Percentiles rank a stretch among this genome's conserved stretches.
phyloP scores from a whole-genome alignment of 1,139 yeast genomes.

The Yamadazyma triangularis region DNA sequence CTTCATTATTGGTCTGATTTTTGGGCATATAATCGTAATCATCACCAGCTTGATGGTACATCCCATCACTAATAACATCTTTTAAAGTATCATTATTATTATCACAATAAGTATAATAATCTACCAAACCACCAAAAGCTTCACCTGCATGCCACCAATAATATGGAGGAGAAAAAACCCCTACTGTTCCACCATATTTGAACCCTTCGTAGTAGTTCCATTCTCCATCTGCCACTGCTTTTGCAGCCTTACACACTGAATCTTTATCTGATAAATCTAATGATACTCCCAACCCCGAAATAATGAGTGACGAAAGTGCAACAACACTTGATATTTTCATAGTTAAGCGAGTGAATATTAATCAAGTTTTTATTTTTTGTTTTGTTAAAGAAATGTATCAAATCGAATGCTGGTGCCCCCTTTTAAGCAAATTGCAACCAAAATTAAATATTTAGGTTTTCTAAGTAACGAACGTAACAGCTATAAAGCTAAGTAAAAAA shows the following conservation, averaged over 20 bases:
- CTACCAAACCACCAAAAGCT: constrained; percentile 59
- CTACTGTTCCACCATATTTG: constrained; percentile 54
- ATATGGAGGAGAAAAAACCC: constrained; percentile 56
- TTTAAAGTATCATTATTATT: constrained; percentile 38
- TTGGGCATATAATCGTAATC: constrained; percentile 53
- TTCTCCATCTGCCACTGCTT: constrained; percentile 44
- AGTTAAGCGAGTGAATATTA: no score
- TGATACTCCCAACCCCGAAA: neutral
- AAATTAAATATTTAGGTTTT: no score
- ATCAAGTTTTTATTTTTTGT: no score
- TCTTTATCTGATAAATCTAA: constrained; percentile 7
- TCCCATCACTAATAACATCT: constrained; percentile 32
- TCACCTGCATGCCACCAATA: constrained; percentile 79
- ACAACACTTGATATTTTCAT: neutral
- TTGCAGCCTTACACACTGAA: constrained; percentile 52
- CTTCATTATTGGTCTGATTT: constrained; percentile 60
- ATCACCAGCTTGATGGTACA: constrained; percentile 51
- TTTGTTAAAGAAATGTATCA: no score
- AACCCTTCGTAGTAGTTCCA: constrained; percentile 56
- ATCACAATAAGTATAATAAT: constrained; percentile 48
- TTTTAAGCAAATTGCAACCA: no score
- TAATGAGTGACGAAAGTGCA: neutral
- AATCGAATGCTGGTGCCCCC: no score
- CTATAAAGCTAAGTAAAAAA: no score
- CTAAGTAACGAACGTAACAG: no score